Conservation (phyloP, 352 stramenopile genomes). For the Pythium rishiriense region DNA sequence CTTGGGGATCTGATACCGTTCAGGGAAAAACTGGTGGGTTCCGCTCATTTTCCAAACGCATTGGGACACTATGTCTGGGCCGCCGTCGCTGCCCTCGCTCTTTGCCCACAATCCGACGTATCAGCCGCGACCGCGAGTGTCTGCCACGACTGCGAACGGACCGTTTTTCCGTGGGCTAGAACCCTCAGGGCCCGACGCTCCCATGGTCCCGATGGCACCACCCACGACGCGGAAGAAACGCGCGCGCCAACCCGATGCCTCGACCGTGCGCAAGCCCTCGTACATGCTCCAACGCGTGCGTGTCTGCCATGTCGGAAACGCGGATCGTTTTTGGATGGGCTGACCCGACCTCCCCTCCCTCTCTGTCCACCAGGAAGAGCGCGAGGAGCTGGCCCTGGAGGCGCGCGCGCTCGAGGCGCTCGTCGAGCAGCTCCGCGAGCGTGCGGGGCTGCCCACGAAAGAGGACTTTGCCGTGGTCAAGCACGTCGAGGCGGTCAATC, state of each 20-base stretch:
- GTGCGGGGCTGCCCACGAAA: constrained; percentile 16
- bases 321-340: no score
- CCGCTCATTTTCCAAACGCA: no score
- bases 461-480: constrained; percentile 19
- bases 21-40: no score
- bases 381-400: constrained; percentile 7
- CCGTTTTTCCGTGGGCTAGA: no score
- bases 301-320: background rate
- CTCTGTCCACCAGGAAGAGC: background rate
- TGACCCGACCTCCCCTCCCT: no score
- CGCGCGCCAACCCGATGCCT: background rate
- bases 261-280: background rate
- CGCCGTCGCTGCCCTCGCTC: background rate
- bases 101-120: background rate
- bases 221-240: background rate
- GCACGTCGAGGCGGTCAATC: constrained; percentile 10
- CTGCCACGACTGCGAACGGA: no score
- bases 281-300: background rate
- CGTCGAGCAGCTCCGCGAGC: constrained; percentile 24
- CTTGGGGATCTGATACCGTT: no score
- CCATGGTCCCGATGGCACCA: no score
- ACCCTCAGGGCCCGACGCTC: no score
- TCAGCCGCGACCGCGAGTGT: no score
- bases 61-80: background rate
- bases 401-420: constrained; percentile 11